Conservation (phyloP, 129 eudicot genomes). For the Deinandra increscens region DNA sequence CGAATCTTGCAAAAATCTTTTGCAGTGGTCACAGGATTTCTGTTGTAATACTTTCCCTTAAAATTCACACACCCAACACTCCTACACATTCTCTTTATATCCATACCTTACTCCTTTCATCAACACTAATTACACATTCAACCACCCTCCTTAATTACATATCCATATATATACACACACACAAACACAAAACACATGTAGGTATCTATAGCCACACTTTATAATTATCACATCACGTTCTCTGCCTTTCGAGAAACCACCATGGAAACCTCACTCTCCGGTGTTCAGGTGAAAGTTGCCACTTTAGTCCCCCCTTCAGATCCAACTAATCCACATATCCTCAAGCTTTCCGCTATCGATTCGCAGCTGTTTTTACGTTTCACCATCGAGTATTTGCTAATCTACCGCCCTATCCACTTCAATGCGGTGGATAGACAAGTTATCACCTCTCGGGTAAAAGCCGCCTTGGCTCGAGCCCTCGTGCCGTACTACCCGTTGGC, state of each 20-base stretch:
- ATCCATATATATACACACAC: background rate
- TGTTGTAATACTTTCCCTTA: background rate
- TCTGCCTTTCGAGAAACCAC: too few species aligned
- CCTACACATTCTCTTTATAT: conserved; percentile 24
- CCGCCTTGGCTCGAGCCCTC: conserved; percentile 59
- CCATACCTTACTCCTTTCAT: conserved; percentile 21
- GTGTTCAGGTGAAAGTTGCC: conserved; percentile 56
- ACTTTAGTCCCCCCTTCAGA: conserved; percentile 54
- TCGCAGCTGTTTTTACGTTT: conserved; percentile 77
- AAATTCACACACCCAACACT: conserved; percentile 11
- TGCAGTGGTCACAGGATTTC: conserved; percentile 35
- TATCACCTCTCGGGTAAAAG: conserved; percentile 34
- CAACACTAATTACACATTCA: too few species aligned
- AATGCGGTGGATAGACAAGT: conserved; percentile 16
- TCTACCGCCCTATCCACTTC: conserved; percentile 30
- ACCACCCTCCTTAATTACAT: conserved; percentile 1
- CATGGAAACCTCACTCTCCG: conserved; percentile 26
- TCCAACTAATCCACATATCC: conserved; percentile 52
- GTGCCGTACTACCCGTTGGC: conserved; percentile 78
- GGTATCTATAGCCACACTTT: background rate
- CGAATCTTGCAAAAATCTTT: conserved; percentile 68
- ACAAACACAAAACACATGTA: background rate
- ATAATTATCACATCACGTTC: background rate
- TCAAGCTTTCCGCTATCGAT: conserved; percentile 64
- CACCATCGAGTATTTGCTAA: conserved; percentile 59